phyloP scores from a whole-genome alignment of 148 eudicot species.

The Selenicereus undatus region DNA sequence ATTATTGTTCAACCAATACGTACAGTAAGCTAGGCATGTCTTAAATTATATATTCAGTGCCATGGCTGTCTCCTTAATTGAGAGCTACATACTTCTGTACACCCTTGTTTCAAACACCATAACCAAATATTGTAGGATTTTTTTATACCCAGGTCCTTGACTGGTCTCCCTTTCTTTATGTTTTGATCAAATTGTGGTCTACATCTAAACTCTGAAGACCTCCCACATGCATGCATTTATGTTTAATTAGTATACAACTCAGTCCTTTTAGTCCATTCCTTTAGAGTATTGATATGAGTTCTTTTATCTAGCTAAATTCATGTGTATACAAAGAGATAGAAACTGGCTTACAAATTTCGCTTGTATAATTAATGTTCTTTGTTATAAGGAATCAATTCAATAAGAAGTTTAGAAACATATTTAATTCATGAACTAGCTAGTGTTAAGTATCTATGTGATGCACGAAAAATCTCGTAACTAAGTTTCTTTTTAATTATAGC shows the following conservation, averaged over 20 bases:
- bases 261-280: not conserved
- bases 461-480: no score
- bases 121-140: not conserved
- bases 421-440: no score
- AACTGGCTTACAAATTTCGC: no score
- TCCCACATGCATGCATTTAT: not conserved
- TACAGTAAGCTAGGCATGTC: not conserved
- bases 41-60: not conserved
- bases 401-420: no score
- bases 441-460: no score
- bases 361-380: no score
- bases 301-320: no score
- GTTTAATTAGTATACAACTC: not conserved
- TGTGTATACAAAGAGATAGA: no score
- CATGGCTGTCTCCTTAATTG: not conserved
- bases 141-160: not conserved
- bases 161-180: not conserved
- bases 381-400: no score
- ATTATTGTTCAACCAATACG: constrained; percentile 1
- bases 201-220: not conserved
- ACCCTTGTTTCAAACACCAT: constrained; percentile 5
- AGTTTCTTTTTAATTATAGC: no score
- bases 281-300: no score
- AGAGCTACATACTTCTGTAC: not conserved
- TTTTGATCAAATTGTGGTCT: not conserved